These are phyloP conservation scores for Hyaloperonospora brassicae DNA, from an alignment of 352 stramenopile genomes.

Conservation along the genomic window DNA sequence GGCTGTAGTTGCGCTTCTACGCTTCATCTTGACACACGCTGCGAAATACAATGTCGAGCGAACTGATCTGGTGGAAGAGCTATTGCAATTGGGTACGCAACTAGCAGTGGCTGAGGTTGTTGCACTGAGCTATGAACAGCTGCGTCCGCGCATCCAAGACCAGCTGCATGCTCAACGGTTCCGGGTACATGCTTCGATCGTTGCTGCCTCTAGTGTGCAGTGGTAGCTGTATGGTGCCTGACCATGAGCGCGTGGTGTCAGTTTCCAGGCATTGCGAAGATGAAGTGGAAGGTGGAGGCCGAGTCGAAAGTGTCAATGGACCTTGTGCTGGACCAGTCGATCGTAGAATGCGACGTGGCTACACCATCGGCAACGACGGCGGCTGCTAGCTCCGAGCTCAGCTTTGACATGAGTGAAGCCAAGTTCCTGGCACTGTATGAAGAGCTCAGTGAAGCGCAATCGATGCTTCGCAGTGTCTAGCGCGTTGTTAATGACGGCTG, in stretches of 20 bases:
- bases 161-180: conserved; percentile 31
- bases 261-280: conserved; percentile 26
- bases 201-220: no score
- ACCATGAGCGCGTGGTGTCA: not conserved
- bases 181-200: conserved; percentile 16
- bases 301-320: conserved; percentile 18
- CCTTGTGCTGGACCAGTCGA: conserved; percentile 27
- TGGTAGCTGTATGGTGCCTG: no score
- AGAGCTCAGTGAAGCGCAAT: conserved; percentile 28
- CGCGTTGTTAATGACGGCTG: not conserved
- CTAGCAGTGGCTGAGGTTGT: conserved; percentile 15
- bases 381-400: conserved; percentile 8
- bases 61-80: conserved; percentile 34
- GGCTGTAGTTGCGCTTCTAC: conserved; percentile 30
- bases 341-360: conserved; percentile 16
- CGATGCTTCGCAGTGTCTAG: conserved; percentile 16
- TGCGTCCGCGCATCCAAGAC: conserved; percentile 22
- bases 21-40: conserved; percentile 40
- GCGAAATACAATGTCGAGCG: conserved; percentile 37
- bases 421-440: conserved; percentile 34
- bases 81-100: conserved; percentile 41
- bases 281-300: conserved; percentile 22
- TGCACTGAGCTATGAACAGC: conserved; percentile 26
- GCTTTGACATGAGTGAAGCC: conserved; percentile 16
- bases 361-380: not conserved